Evolutionary conservation across 2,329 filamentous ascomycete species (phyloP).

Genomic region (Aspergillus puulaauensis): DNA sequence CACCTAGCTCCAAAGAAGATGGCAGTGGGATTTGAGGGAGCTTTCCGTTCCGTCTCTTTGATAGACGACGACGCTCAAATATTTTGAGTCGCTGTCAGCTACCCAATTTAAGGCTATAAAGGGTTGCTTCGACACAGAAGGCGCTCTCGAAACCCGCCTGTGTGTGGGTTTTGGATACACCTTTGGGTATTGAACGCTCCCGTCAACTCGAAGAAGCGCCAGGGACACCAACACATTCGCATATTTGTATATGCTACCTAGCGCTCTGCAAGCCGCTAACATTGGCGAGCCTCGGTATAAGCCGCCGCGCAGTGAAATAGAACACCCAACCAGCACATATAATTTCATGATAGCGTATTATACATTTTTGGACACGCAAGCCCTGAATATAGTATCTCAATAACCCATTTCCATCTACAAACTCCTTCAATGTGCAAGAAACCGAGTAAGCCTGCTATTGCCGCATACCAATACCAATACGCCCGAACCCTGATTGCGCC

Average conservation of each 20-base stretch:
- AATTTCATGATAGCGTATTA: conserved; percentile 1
- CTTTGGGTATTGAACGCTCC: background rate
- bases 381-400: background rate
- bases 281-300: background rate
- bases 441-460: conserved; percentile 16
- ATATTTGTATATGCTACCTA: background rate
- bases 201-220: background rate
- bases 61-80: background rate
- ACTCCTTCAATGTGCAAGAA: conserved; percentile 7
- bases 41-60: background rate
- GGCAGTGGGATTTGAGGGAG: background rate
- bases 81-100: background rate
- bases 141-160: background rate
- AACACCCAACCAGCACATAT: background rate
- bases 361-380: conserved; percentile 1
- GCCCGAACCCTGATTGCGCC: conserved; percentile 21
- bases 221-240: background rate
- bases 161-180: background rate
- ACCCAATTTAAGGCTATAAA: background rate
- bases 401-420: conserved; percentile 4
- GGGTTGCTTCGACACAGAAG: background rate
- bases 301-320: background rate
- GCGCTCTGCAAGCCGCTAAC: background rate
- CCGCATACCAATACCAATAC: conserved; percentile 17
- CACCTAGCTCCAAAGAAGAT: background rate